These are phyloP conservation scores for Exophiala spinifera DNA, from an alignment of 2,329 filamentous ascomycete species.

Conservation along the genomic window DNA sequence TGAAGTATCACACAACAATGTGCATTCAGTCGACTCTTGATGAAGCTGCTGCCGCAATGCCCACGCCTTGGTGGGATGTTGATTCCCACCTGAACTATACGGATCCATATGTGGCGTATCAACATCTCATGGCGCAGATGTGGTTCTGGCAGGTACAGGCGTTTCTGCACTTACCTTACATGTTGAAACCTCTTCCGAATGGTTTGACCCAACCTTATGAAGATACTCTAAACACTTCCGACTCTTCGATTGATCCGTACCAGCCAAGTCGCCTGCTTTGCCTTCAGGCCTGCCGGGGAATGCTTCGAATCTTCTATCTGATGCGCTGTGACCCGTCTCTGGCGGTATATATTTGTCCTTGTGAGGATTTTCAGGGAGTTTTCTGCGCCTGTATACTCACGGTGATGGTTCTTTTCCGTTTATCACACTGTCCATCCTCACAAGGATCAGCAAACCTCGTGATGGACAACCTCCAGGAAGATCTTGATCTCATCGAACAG, in stretches of 20 bases:
- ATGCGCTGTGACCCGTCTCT: slow-evolving; percentile 24
- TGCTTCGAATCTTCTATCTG: slow-evolving; percentile 22
- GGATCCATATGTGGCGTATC: slow-evolving; percentile 15
- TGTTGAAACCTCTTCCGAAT: slow-evolving; percentile 17
- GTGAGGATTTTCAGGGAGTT: slow-evolving; percentile 28
- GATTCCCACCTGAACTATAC: slow-evolving; percentile 10
- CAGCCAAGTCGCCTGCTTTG: slow-evolving; percentile 19
- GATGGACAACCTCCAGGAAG: slow-evolving; percentile 12
- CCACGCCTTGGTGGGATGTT: slow-evolving; percentile 23
- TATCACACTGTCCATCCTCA: slow-evolving; percentile 7
- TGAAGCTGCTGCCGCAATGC: slow-evolving; percentile 20
- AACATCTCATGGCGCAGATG: slow-evolving; percentile 24
- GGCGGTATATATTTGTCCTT: slow-evolving; percentile 27
- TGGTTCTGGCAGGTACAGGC: slow-evolving; percentile 28
- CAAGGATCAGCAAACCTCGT: background rate
- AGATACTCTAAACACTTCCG: background rate
- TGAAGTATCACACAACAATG: slow-evolving; percentile 13
- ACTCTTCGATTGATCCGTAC: slow-evolving; percentile 10
- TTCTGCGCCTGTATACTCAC: slow-evolving; percentile 24
- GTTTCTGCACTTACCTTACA: slow-evolving; percentile 26
- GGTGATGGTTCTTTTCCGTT: slow-evolving; percentile 20
- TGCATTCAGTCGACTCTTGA: slow-evolving; percentile 17
- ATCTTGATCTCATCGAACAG: slow-evolving; percentile 23
- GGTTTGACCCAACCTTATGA: background rate
- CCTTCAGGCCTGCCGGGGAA: slow-evolving; percentile 19